Conservation (phyloP, 371 early-diverging fungal species). For the Syncephalastrum racemosum region DNA sequence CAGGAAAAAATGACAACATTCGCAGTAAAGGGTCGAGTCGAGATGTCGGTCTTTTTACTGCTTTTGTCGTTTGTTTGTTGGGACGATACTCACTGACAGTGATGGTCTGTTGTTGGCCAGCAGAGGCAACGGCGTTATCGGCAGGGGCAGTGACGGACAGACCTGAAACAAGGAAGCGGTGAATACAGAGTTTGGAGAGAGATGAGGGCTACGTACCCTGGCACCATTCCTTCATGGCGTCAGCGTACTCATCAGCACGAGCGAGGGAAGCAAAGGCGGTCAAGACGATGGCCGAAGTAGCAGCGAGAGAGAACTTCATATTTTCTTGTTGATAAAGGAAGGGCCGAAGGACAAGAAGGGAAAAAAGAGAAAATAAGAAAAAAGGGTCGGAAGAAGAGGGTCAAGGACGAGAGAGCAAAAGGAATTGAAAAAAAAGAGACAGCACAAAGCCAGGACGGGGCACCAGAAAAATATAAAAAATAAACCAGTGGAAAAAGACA, state of each 20-base stretch:
- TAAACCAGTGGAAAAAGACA: slow-evolving; percentile 4
- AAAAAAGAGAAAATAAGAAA: slow-evolving; percentile 13
- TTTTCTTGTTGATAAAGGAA: slow-evolving; percentile 5
- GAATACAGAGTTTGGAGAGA: not conserved
- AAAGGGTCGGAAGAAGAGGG: slow-evolving; percentile 3
- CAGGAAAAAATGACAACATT: too few species aligned
- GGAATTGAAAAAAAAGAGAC: slow-evolving; percentile 11
- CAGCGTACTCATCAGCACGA: slow-evolving; percentile 43
- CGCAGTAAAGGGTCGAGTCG: too few species aligned
- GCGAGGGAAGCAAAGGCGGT: slow-evolving; percentile 28
- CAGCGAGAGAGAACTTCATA: slow-evolving; percentile 52
- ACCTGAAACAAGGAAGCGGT: slow-evolving; percentile 8
- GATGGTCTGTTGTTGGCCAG: slow-evolving; percentile 32
- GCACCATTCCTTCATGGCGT: slow-evolving; percentile 47
- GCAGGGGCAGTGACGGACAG: slow-evolving; percentile 18
- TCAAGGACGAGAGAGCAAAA: slow-evolving; percentile 11
- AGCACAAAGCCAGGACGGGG: slow-evolving; percentile 2
- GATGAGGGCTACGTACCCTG: slow-evolving; percentile 21
- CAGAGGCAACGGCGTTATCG: slow-evolving; percentile 25
- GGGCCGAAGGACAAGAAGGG: slow-evolving; percentile 3
- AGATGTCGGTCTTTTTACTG: not conserved
- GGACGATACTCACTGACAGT: slow-evolving; percentile 30
- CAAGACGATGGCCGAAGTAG: slow-evolving; percentile 38
- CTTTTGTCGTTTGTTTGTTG: not conserved
- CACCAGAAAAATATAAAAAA: slow-evolving; percentile 2